A percentile compares a stretch with the other conserved stretches of the same genome.
phyloP scores from a whole-genome alignment of 441 rosid genomes.

The Adansonia rubrostipa region DNA sequence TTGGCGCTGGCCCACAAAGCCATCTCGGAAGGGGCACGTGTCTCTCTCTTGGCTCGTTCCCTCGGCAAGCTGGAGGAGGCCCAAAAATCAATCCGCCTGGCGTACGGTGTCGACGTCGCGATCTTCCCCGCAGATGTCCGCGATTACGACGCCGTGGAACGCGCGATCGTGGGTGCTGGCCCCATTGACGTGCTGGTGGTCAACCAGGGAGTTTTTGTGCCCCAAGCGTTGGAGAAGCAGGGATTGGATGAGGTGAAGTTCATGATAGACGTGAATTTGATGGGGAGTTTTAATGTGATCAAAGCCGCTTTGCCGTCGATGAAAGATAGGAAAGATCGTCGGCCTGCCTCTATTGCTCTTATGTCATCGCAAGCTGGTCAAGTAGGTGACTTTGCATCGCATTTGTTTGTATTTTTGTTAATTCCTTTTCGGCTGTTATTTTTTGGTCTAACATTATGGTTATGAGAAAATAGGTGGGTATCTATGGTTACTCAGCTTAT shows the following conservation, averaged over 20 bases:
- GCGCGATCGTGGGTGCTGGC: slow-evolving; percentile 62
- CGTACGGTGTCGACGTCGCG: slow-evolving; percentile 70
- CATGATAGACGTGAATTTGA: slow-evolving; percentile 78
- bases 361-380: slow-evolving; percentile 88
- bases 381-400: slow-evolving; percentile 33
- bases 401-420: too few species aligned
- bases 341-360: slow-evolving; percentile 70
- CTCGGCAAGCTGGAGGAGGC: slow-evolving; percentile 72
- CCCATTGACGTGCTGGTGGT: slow-evolving; percentile 76
- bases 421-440: too few species aligned
- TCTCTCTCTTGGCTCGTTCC: slow-evolving; percentile 79
- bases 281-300: slow-evolving; percentile 78
- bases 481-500: slow-evolving; percentile 86
- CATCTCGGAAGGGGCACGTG: slow-evolving; percentile 71
- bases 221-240: slow-evolving; percentile 64
- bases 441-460: not conserved
- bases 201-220: slow-evolving; percentile 74
- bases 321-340: slow-evolving; percentile 53
- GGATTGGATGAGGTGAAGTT: slow-evolving; percentile 67
- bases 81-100: slow-evolving; percentile 49
- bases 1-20: slow-evolving; percentile 69
- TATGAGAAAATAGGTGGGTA: slow-evolving; percentile 57
- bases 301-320: slow-evolving; percentile 80
- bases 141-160: slow-evolving; percentile 63
- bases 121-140: slow-evolving; percentile 74